Evolutionary conservation across 345 rosid genomes (phyloP).

Genomic region (rapeseed (Brassica napus)): DNA sequence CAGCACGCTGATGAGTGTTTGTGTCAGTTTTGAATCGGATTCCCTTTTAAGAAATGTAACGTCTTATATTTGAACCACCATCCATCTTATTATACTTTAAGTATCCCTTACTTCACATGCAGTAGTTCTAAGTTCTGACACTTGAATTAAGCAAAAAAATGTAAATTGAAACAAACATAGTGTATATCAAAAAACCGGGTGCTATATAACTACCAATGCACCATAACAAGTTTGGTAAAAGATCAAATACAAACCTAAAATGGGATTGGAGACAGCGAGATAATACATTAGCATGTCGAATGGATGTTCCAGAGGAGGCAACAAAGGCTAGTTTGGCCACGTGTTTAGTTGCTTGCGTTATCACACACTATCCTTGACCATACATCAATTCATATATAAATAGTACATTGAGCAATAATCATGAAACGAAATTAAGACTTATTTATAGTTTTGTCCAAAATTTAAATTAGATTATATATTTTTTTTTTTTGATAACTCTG

Average conservation of each 20-base stretch:
- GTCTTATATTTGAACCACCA: background rate
- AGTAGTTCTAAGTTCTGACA: background rate
- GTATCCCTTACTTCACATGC: background rate
- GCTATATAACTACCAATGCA: slow-evolving; percentile 17
- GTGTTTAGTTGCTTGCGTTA: slow-evolving; percentile 28
- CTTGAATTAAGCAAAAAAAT: background rate
- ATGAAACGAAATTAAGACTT: background rate
- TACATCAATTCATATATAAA: slow-evolving; percentile 21
- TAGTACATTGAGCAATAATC: slow-evolving; percentile 10
- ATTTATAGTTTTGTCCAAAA: background rate
- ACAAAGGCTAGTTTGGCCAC: slow-evolving; percentile 31
- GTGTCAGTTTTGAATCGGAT: background rate
- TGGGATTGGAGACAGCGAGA: slow-evolving; percentile 33
- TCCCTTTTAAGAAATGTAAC: background rate
- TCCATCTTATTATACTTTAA: background rate
- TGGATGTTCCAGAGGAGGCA: slow-evolving; percentile 35
- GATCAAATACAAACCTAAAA: slow-evolving; percentile 14
- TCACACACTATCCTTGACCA: slow-evolving; percentile 25
- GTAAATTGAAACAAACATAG: background rate
- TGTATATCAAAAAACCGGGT: slow-evolving; percentile 4
- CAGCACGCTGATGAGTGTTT: background rate
- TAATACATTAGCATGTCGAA: slow-evolving; percentile 41
- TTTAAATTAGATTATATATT: background rate
- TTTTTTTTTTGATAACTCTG: too few relatives aligned
- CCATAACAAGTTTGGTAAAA: background rate